A percentile compares a stretch with the other conserved stretches of the same genome.
Conservation (phyloP, 164 flowering plant species). For the Santalum album region DNA sequence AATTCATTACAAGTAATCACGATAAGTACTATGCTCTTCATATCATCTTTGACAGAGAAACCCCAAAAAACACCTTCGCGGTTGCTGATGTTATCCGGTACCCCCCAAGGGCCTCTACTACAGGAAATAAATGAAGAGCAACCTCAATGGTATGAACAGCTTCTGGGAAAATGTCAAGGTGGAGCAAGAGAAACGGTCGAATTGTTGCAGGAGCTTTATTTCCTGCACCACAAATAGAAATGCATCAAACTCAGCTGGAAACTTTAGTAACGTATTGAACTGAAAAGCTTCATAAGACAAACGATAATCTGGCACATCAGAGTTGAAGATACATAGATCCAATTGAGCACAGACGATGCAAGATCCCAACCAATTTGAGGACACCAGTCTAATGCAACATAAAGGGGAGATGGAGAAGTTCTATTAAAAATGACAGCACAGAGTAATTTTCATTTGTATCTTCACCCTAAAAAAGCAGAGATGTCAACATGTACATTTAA, state of each 20-base stretch:
- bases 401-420: too few species aligned
- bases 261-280: too few species aligned
- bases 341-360: too few species aligned
- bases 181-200: constrained; percentile 83
- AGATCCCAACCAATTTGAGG: too few species aligned
- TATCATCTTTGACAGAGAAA: not conserved
- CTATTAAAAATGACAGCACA: too few species aligned
- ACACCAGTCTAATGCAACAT: too few species aligned
- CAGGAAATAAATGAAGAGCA: constrained; percentile 80
- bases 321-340: too few species aligned
- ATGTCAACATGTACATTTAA: too few species aligned
- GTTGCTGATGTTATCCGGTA: constrained; percentile 64
- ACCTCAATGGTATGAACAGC: constrained; percentile 71
- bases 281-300: too few species aligned
- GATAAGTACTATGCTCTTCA: not conserved
- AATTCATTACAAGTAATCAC: not conserved
- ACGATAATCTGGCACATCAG: too few species aligned
- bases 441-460: too few species aligned
- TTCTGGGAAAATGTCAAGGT: constrained; percentile 72
- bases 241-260: not conserved
- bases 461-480: too few species aligned
- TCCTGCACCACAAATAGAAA: constrained; percentile 31
- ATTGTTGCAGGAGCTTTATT: constrained; percentile 82
- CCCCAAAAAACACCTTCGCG: constrained; percentile 51
- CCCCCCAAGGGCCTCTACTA: constrained; percentile 81